These are phyloP conservation scores for Hypoxylon sp. DNA, from an alignment of 2,329 filamentous ascomycete species.

Conservation along the genomic window DNA sequence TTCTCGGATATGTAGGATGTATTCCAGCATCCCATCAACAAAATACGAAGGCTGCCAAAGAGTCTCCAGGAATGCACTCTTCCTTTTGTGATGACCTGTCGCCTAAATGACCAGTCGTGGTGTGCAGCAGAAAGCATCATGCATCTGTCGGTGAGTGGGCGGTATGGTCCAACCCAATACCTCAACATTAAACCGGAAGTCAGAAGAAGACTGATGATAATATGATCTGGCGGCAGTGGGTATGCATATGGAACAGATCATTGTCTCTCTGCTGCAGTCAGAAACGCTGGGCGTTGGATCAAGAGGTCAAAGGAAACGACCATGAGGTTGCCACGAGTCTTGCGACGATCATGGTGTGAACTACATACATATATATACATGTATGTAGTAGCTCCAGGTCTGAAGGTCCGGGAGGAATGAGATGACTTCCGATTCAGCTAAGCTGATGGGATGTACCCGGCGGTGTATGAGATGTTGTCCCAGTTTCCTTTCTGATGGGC, in stretches of 20 bases:
- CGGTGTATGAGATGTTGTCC: slow-evolving; percentile 27
- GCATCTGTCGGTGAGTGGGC: slow-evolving; percentile 42
- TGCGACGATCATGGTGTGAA: slow-evolving; percentile 33
- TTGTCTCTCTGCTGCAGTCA: slow-evolving; percentile 8
- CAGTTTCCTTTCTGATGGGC: slow-evolving; percentile 21
- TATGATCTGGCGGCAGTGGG: slow-evolving; percentile 13
- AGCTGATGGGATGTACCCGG: slow-evolving; percentile 29
- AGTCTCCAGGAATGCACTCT: slow-evolving; percentile 25
- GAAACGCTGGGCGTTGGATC: slow-evolving; percentile 35
- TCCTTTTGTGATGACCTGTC: slow-evolving; percentile 24
- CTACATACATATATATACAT: neutral
- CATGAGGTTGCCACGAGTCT: slow-evolving; percentile 41
- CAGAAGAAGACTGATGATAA: slow-evolving; percentile 18
- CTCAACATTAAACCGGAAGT: slow-evolving; percentile 35
- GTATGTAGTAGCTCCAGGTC: neutral
- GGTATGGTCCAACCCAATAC: slow-evolving; percentile 35
- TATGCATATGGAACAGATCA: slow-evolving; percentile 16
- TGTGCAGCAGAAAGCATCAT: slow-evolving; percentile 34
- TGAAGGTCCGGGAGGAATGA: slow-evolving; percentile 31
- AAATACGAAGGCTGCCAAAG: slow-evolving; percentile 22
- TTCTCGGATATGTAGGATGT: slow-evolving; percentile 32
- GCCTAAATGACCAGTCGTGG: slow-evolving; percentile 38
- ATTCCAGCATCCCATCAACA: neutral
- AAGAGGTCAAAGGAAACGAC: slow-evolving; percentile 24
- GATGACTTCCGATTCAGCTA: slow-evolving; percentile 41